Base-by-base conservation (phyloP, 495 filamentous ascomycete genomes). In the Wilcoxina mikolae region DNA sequence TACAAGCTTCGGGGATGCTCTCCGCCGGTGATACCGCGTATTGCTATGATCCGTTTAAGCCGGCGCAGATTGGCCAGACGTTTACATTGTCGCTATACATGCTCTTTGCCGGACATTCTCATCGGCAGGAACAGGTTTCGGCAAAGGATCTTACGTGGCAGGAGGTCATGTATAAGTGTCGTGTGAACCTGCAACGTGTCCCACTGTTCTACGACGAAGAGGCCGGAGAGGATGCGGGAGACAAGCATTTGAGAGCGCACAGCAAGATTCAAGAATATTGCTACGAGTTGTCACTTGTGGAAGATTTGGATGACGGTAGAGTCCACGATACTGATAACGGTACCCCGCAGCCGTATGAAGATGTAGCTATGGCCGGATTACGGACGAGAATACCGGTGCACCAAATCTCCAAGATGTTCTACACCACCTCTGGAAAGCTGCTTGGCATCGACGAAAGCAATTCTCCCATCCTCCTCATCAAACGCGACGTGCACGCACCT, bases 341-440 rank as follows among this genome's bases (percentile, higher is more conserved):
- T 27, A 74, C 78, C 24, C 61, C 71, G 4, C 75, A 76, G 54
- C 81, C 85, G 20, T 94, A 79, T 58, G 85, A 87, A 58, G 87
- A 81, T 27, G 72, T 95, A 20, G 51, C 68, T 5, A 65, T 69
- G 24, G 89, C 91, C 22, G 93, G 93, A 3, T 80, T 96, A 18
- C 74, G 87, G 27, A 85, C 94, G 59, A 74, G 79, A 25, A 73
- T 99, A 4, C 91, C 93, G 0, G 81, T 99, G 28, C 82, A 93
- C 65, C 82, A 96, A 61, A 79, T 96, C 9, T 85, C 87, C 22
- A 96, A 93, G 60, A 91, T 99, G 23, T 96, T 99, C 68, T 99
- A 96, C 60, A 90, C 91, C 12, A 87, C 95, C 59, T 95, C 91
- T 3, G 89, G 93, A 23, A 85, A 84, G 64, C 89, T 99, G 17